A percentile compares a stretch with the other conserved stretches of the same genome.
These are phyloP conservation scores for Rhodomyrtus tomentosa DNA, from an alignment of 345 rosid species.

Conservation along the genomic window DNA sequence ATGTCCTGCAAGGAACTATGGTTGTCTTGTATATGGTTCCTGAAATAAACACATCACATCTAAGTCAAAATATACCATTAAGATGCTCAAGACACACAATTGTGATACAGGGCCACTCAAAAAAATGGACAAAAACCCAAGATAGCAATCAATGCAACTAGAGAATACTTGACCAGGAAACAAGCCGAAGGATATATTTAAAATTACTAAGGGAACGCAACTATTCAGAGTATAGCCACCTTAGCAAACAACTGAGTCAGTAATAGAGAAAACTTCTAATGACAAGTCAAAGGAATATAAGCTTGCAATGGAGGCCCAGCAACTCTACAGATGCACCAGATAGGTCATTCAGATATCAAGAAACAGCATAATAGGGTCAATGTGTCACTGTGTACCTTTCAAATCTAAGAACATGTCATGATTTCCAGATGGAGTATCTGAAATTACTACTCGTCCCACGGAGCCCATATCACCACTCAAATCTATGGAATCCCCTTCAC, in stretches of 20 bases:
- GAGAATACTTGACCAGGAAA: neutral
- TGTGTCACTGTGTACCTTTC: constrained; percentile 43
- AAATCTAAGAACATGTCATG: constrained; percentile 68
- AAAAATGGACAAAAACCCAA: neutral
- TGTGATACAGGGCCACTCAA: neutral
- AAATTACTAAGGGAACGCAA: neutral
- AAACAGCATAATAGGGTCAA: neutral
- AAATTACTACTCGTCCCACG: constrained; percentile 75
- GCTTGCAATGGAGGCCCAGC: neutral
- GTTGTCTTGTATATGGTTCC: constrained; percentile 87
- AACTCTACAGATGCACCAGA: neutral
- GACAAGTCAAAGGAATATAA: neutral
- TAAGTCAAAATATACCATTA: neutral
- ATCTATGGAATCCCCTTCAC: constrained; percentile 95
- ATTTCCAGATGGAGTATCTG: constrained; percentile 37
- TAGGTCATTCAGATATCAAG: neutral
- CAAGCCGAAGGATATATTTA: neutral
- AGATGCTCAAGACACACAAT: neutral
- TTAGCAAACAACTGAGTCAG: neutral
- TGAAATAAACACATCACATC: constrained; percentile 8
- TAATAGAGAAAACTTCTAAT: neutral
- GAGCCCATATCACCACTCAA: constrained; percentile 96
- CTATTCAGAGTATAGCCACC: neutral
- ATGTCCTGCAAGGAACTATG: constrained; percentile 84
- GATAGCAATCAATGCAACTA: neutral